Evolutionary conservation across 2,329 filamentous ascomycete genomes (phyloP), one percentile per base, ranked within the genome.

Genomic region (Aureobasidium sp.): DNA sequence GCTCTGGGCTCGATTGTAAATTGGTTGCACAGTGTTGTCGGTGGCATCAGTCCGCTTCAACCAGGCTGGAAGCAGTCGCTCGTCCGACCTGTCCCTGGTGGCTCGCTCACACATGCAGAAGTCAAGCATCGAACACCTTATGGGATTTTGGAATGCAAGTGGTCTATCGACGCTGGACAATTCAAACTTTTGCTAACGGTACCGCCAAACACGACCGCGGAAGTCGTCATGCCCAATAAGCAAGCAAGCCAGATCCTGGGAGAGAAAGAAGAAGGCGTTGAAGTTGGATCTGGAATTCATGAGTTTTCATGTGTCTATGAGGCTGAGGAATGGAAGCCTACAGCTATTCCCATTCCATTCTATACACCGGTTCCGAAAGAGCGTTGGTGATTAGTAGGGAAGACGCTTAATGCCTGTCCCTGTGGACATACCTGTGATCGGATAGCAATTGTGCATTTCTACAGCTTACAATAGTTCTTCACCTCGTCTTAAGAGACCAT

Each of bases 291-390:
- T 25, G 63, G 63, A 9, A 1, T 27, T 6, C 51, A 64, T 20
- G 47, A 45, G 8, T 64, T 62, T 22, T 51, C 48, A 7, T 64
- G 63, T 42, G 27, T 41, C 12, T 37, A 55, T 25, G 37, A 45
- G 17, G 29, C 52, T 17, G 87, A 83, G 84, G 93, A 90, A 75
- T 92, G 87, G 66, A 94, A 78, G 62, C 89, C 90, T 41, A 91
- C 75, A 25, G 45, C 45, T n/a, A 61, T 61, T 7, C 37, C 57
- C 1, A 44, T 52, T 14, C 57, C 47, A 1, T 52, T 61, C 27
- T 59, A 27, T 14, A 22, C 44, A 3, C 31, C 34, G 1, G 34
- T 59, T 2, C 20, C 29, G n/a, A 22, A 59, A 9, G 56, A 59
- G 29, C 22, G 20, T 1, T 59, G 56, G 56, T 59, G 15, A 34